These are phyloP conservation scores for Alternaria hordeiaustralica DNA, from an alignment of 2,329 filamentous ascomycete species.

Conservation along the genomic window DNA sequence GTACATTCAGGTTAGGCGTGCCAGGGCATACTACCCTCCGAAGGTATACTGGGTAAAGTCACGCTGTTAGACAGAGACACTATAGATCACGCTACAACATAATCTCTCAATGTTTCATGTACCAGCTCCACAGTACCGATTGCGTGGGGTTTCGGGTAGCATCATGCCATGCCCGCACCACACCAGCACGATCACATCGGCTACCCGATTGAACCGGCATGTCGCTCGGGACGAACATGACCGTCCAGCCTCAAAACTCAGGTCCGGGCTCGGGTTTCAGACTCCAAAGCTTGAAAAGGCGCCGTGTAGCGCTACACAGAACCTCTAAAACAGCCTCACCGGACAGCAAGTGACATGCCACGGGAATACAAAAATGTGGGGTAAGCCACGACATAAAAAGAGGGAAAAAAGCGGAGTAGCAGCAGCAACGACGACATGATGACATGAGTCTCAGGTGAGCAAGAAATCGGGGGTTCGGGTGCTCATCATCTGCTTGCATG, in stretches of 20 bases:
- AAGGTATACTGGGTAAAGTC: background rate
- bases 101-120: background rate
- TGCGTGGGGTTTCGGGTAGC: background rate
- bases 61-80: background rate
- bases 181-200: background rate
- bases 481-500: background rate
- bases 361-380: slow-evolving; percentile 31
- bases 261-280: background rate
- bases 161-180: background rate
- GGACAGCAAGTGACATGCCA: slow-evolving; percentile 16
- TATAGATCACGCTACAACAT: background rate
- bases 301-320: background rate
- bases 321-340: slow-evolving; percentile 25
- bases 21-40: background rate
- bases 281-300: background rate
- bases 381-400: slow-evolving; percentile 13
- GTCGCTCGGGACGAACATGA: background rate
- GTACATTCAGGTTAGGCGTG: background rate
- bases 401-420: background rate
- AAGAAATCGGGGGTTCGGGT: background rate
- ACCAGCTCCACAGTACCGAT: background rate
- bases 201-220: background rate
- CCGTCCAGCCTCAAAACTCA: background rate
- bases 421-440: slow-evolving; percentile 9
- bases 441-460: slow-evolving; percentile 29